Evolutionary conservation across 2,329 filamentous ascomycete species (phyloP).

Genomic region (Fusarium zealandicum): DNA sequence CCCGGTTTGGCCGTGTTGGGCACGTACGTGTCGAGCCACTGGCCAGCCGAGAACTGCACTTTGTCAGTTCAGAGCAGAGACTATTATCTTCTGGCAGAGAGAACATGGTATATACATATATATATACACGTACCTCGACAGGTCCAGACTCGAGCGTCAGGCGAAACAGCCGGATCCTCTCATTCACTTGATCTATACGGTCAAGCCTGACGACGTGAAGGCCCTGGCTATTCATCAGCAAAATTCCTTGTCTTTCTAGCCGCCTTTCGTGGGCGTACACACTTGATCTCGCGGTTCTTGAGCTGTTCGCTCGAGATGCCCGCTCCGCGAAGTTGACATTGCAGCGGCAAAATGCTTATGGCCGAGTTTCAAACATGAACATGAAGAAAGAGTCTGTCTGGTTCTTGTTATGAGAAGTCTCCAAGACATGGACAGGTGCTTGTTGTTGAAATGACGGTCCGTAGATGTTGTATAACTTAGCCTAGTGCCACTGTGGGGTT

Average conservation of each 20-base stretch:
- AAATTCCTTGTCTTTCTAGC: background rate
- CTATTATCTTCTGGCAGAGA: background rate
- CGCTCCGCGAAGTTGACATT: conserved; percentile 31
- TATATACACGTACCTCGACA: conserved; percentile 59
- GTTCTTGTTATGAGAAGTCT: background rate
- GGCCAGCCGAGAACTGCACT: conserved; percentile 75
- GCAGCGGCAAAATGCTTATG: background rate
- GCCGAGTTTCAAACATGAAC: background rate
- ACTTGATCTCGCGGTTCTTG: conserved; percentile 73
- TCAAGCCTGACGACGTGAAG: conserved; percentile 69
- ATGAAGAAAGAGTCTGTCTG: background rate
- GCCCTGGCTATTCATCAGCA: conserved; percentile 42
- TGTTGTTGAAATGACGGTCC: too few relatives aligned
- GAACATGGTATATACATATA: too few relatives aligned
- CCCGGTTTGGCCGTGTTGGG: conserved; percentile 74
- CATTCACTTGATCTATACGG: conserved; percentile 70
- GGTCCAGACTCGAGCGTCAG: conserved; percentile 62
- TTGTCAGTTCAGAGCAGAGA: background rate
- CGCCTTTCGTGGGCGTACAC: background rate
- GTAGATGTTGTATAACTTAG: too few relatives aligned
- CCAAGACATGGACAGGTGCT: conserved; percentile 1
- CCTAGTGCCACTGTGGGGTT: conserved; percentile 18
- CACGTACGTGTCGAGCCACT: conserved; percentile 87
- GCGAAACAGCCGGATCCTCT: conserved; percentile 71
- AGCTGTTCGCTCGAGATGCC: conserved; percentile 55